Base-by-base conservation (phyloP, 192 early-diverging fungal genomes). In the Geranomyces michiganensis region DNA sequence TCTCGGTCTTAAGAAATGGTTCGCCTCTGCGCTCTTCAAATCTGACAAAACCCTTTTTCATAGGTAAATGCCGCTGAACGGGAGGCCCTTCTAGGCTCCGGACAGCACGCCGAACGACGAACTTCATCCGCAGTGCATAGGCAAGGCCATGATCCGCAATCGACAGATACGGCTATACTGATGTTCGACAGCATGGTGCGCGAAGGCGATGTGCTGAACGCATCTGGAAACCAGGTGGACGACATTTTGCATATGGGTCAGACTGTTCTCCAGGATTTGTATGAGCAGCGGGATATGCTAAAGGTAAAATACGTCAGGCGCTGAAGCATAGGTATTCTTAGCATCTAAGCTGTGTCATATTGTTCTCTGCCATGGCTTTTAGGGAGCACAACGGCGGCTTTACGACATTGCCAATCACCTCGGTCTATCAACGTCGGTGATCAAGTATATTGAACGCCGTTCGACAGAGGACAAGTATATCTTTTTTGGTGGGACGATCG, bases 381-480 rank as follows among this genome's bases (percentile, higher is more conserved):
- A 85, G 83, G 70, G 71, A 7, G 75, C 84, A n/a, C 84, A 85
- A 77, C 48, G 73, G 22, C 46, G 79, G 61, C 27, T 85, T 45
- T 73, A 79, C 14, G 79, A 83, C 60, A 63, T 79, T 53, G 81
- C 81, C 26, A 85, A 81, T 60, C 41, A 43, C 17, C 46, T 85
- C 33, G 84, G 84, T 19, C 72, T 85, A 17, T 84, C 81, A 19
- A 78, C 76, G 0, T 69, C 79, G 15, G 76, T 84, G 4, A 85
- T 85, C 27, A 56, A 71, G 49, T 84, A 74, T 59, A 85, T 85
- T 61, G 84, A 85, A 69, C 78, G 80, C 48, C 71, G 84, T 46
- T 70, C 77, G 26, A 41, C 59, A 9, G 67, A 67, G 17, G 84
- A 85, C 68, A 49, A 55, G 36, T 81, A 67, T 58, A 76, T 85